These are phyloP conservation scores for Trametes elegans DNA, from an alignment of 768 basidiomycete genomes.

Conservation along the genomic window DNA sequence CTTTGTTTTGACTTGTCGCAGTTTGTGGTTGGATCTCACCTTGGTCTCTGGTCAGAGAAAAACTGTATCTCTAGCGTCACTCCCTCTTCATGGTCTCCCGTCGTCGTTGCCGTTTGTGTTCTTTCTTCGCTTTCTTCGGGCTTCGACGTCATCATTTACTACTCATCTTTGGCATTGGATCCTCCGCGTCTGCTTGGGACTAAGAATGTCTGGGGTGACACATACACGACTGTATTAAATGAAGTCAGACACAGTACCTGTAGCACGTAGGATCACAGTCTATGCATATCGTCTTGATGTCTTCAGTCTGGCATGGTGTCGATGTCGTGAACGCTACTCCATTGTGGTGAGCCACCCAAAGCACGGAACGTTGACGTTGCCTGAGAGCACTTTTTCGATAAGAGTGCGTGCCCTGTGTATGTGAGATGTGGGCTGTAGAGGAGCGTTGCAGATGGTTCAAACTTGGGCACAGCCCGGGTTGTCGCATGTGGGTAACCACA, in stretches of 20 bases:
- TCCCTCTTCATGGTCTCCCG: neutral
- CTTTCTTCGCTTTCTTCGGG: conserved; percentile 10
- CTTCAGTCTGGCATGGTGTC: too few species aligned
- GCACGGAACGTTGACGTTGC: too few species aligned
- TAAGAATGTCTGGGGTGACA: conserved; percentile 1
- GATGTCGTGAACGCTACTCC: too few species aligned
- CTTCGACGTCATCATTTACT: conserved; percentile 1
- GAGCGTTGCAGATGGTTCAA: too few species aligned
- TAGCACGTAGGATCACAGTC: conserved; percentile 11
- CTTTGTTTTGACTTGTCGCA: neutral
- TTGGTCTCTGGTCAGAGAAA: neutral
- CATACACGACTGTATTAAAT: conserved; percentile 15
- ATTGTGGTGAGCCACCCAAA: too few species aligned
- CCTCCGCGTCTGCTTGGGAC: neutral
- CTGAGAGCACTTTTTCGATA: too few species aligned
- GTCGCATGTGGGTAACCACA: too few species aligned
- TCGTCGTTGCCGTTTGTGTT: neutral
- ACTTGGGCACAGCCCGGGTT: too few species aligned
- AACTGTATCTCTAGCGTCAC: conserved; percentile 2
- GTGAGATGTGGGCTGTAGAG: too few species aligned
- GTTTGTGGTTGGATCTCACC: neutral
- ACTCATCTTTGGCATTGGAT: neutral
- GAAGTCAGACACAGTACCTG: conserved; percentile 13
- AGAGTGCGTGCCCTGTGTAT: too few species aligned
- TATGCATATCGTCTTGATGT: conserved; percentile 6